Base-by-base conservation (phyloP, 805 yeast genomes). In the Blastobotrys robertii region DNA sequence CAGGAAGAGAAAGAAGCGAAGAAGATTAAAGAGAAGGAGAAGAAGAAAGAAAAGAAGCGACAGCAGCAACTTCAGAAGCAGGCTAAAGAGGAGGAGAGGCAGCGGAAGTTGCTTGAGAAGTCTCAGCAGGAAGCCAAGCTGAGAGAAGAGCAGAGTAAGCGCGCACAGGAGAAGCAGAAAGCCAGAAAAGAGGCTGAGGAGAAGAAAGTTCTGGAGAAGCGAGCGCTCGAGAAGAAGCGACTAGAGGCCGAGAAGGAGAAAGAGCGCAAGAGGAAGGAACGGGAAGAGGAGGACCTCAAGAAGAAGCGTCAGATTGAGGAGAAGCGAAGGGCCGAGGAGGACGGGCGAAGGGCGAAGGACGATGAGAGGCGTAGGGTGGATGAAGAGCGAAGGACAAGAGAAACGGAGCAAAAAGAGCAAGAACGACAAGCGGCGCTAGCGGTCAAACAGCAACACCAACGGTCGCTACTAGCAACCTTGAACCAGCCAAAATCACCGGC, bases 1-100 rank as follows among this genome's bases (percentile, higher is more conserved):
- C 48, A 53, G 45, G 54, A 53, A 36, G 65, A 53, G 47, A 55
- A 46, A 45, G 68, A 56, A 49, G 52, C 45, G 49, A 63, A 58
- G 51, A 61, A 59, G 45, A 56, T 53, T 34, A 51, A 55, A 38
- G 69, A 67, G 16, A 64, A 66, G 51, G 70, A 68, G 44, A 59
- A 58, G 51, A 65, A 65, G 52, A 63, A 63, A 48, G 66, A 64
- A 38, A 66, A 66, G 51, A 64, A 64, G 53, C 61, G 68, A 3
- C 62, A 54, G 12, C 64, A 55, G 47, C 58, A 59, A 43, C 60
- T 52, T 35, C 64, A 55, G 47, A 59, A 59, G 43, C 60, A 51
- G 37, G 63, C 62, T 33, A 63, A 63, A 42, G 71, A 66, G 41
- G 69, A 66, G 39, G 70, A 66, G 48, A 57, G 57, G 25, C 53